A percentile compares a stretch with the other conserved stretches of the same genome.
Conservation (phyloP, 345 rosid genomes). For the Erysimum cheiranthoides region DNA sequence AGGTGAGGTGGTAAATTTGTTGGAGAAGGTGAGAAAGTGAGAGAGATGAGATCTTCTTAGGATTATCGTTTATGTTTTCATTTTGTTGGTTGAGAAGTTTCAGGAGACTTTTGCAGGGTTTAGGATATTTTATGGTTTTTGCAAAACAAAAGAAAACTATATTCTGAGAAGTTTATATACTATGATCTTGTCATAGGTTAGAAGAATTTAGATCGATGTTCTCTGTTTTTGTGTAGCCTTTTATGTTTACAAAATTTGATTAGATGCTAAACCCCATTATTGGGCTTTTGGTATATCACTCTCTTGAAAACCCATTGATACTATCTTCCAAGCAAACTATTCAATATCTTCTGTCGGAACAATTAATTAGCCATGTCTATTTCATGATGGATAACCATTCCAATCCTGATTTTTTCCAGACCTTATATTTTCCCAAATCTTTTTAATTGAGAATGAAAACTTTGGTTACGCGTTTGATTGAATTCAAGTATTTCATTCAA, state of each 20-base stretch:
- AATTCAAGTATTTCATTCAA: too few species aligned
- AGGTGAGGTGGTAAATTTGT: slow-evolving; percentile 47
- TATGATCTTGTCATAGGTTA: slow-evolving; percentile 30
- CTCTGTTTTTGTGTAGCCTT: background rate
- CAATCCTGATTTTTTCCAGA: too few species aligned
- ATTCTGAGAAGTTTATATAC: slow-evolving; percentile 19
- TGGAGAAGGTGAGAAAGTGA: slow-evolving; percentile 49
- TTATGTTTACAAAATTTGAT: background rate
- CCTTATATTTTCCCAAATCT: too few species aligned
- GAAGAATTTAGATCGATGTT: slow-evolving; percentile 1
- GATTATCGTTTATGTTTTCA: slow-evolving; percentile 25
- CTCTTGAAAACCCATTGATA: too few species aligned
- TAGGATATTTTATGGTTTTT: slow-evolving; percentile 33
- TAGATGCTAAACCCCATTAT: background rate
- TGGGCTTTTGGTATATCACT: background rate
- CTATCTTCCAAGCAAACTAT: too few species aligned
- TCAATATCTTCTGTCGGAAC: too few species aligned
- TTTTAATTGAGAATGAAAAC: too few species aligned
- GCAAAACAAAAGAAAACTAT: slow-evolving; percentile 17
- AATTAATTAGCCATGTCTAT: too few species aligned
- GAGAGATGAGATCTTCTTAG: slow-evolving; percentile 34
- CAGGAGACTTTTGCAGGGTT: slow-evolving; percentile 31
- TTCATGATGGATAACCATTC: too few species aligned
- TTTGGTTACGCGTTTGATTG: too few species aligned
- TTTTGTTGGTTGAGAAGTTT: slow-evolving; percentile 39